Evolutionary conservation across 2,329 filamentous ascomycete genomes (phyloP), one percentile per base, ranked within the genome.

Genomic region (Neofusicoccum cordaticola): DNA sequence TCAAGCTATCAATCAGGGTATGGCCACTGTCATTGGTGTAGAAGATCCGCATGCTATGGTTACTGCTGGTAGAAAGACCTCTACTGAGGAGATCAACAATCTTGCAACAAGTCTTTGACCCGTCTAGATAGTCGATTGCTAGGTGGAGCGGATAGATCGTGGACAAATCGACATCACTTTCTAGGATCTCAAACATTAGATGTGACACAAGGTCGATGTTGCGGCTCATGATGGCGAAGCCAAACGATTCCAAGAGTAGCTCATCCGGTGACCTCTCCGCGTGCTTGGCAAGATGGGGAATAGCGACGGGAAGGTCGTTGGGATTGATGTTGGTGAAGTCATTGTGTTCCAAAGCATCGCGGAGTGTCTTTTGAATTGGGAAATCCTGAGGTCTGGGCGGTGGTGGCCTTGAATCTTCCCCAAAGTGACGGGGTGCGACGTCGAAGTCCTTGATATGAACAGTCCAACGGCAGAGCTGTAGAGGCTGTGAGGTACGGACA

Each of bases 1-100:
- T 74, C 0, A 81, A 69, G 31, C 69, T 74, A 61, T 81, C 79
- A 0, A 81, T 62, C 5, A 80, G 70, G 2, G 78, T 80, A 52
- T 80, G 74, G 2, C 74, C 74, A n/a, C 71, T 65, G 9, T 73
- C 62, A 58, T 80, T 71, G 13, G 31, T 47, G 17, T 19, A 22
- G 6, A 17, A 1, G 12, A 4, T 22, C 7, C 3, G 3, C 17
- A 4, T 19, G 15, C 1, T 22, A 9, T 22, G 7, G 44, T 22
- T 22, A 7, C 22, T 3, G 35, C 2, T 37, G 2, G 19, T 37
- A 37, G 12, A 3, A 12, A 37, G 7, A 37, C 2, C 7, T 37
- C 12, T 12, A 19, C 19, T 19, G 19, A 19, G 19, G 19, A 19
- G 1, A 19, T 19, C 37, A 39, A 50, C 6, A 9, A 50, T 11